Conservation (phyloP, 1,284 basidiomycete species). For the Schizopora paradoxa region DNA sequence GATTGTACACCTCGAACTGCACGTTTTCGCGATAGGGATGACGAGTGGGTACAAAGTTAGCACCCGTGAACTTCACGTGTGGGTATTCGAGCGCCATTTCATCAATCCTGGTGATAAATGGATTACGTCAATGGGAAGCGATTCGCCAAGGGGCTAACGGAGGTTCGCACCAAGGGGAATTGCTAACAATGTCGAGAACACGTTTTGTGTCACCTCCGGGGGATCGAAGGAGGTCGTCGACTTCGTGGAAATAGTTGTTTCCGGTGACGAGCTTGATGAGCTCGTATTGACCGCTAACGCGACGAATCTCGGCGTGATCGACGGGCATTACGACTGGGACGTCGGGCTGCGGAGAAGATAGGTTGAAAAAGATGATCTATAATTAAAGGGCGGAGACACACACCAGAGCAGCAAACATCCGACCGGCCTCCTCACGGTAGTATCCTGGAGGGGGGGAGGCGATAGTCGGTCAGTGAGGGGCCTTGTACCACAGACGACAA, state of each 20-base stretch:
- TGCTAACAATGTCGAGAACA: constrained; percentile 14
- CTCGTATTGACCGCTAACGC: constrained; percentile 10
- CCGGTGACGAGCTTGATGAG: constrained; percentile 11
- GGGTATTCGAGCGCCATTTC: constrained; percentile 17
- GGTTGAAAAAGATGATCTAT: neutral
- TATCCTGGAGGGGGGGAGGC: constrained; percentile 9
- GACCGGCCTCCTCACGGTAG: constrained; percentile 15
- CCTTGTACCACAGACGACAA: neutral
- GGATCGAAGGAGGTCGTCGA: constrained; percentile 15
- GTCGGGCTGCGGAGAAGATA: constrained; percentile 4
- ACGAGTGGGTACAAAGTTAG: constrained; percentile 15
- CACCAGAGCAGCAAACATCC: constrained; percentile 16
- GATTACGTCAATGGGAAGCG: neutral
- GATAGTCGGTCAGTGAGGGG: neutral
- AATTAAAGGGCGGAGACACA: neutral
- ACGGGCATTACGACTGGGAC: constrained; percentile 16
- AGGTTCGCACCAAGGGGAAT: constrained; percentile 15
- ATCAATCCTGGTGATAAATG: constrained; percentile 13
- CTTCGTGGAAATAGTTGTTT: constrained; percentile 6
- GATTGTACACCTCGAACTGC: constrained; percentile 15
- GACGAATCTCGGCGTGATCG: constrained; percentile 15
- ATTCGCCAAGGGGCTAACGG: neutral
- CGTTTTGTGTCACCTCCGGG: constrained; percentile 12
- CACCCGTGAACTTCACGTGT: constrained; percentile 17
- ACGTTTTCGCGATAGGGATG: constrained; percentile 13